phyloP scores from a whole-genome alignment of 2,329 filamentous ascomycete genomes.

The Sporothrix sp. region DNA sequence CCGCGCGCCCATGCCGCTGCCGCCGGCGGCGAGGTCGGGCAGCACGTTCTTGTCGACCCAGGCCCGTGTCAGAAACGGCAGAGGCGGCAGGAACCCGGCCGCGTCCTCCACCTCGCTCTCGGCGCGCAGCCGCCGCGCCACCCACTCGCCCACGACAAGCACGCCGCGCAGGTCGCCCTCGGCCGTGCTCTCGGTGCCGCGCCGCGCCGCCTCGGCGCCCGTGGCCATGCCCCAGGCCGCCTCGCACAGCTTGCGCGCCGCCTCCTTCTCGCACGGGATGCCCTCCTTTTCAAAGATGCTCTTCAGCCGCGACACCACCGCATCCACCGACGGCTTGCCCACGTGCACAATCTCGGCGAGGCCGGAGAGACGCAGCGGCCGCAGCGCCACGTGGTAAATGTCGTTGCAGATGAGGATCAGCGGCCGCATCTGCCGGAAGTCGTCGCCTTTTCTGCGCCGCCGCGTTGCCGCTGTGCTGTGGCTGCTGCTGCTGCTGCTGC shows the following conservation, averaged over 20 bases:
- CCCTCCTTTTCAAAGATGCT: constrained; percentile 81
- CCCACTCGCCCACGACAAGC: constrained; percentile 83
- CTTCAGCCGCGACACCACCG: constrained; percentile 73
- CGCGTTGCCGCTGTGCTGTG: neutral
- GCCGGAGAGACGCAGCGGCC: constrained; percentile 73
- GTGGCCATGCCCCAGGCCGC: constrained; percentile 70
- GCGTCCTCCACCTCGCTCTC: constrained; percentile 23
- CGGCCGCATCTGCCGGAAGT: constrained; percentile 77
- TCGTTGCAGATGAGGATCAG: constrained; percentile 96
- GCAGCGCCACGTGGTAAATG: constrained; percentile 81
- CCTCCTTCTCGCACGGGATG: constrained; percentile 80
- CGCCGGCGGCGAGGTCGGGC: constrained; percentile 57
- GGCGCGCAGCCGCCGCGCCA: constrained; percentile 58
- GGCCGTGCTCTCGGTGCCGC: constrained; percentile 56
- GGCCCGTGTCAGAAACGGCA: constrained; percentile 52
- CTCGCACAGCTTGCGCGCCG: constrained; percentile 74
- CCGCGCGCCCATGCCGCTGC: constrained; percentile 40
- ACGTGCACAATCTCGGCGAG: constrained; percentile 87
- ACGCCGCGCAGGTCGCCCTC: constrained; percentile 69
- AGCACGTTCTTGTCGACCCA: constrained; percentile 69
- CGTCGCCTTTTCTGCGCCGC: constrained; percentile 53
- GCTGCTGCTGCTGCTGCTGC: constrained; percentile 20
- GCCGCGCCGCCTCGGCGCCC: constrained; percentile 54
- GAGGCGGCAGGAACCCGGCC: constrained; percentile 25
- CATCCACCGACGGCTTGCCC: constrained; percentile 77